Evolutionary conservation across 2,329 filamentous ascomycete species (phyloP).

Genomic region (Colletotrichum destructivum): DNA sequence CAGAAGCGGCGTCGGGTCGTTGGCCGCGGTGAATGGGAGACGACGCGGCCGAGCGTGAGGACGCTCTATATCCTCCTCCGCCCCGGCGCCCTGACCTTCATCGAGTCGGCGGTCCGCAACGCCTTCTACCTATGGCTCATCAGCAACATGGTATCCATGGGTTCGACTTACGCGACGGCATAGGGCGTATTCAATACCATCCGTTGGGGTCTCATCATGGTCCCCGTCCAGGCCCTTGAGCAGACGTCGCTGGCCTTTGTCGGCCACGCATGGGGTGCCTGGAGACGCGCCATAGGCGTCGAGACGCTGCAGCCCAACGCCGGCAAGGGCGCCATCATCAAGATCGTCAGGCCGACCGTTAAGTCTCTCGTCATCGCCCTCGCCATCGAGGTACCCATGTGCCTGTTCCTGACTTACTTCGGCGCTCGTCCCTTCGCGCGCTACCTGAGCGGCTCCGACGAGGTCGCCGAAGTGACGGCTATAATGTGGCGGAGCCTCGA

Average conservation of each 20-base stretch:
- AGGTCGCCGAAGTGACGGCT: slow-evolving; percentile 72
- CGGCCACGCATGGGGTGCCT: slow-evolving; percentile 75
- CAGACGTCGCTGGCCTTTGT: slow-evolving; percentile 76
- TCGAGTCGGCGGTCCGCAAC: slow-evolving; percentile 78
- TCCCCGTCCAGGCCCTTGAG: slow-evolving; percentile 78
- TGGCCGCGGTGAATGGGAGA: slow-evolving; percentile 34
- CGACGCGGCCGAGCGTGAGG: slow-evolving; percentile 54
- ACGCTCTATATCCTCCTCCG: slow-evolving; percentile 66
- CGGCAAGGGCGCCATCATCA: slow-evolving; percentile 44
- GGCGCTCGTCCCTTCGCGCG: slow-evolving; percentile 73
- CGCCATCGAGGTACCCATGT: slow-evolving; percentile 72
- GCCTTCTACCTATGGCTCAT: slow-evolving; percentile 81
- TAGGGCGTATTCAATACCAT: slow-evolving; percentile 84
- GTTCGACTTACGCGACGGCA: slow-evolving; percentile 76
- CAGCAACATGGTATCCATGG: slow-evolving; percentile 74
- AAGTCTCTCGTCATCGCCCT: slow-evolving; percentile 68
- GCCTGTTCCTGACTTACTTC: slow-evolving; percentile 72
- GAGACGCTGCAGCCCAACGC: slow-evolving; percentile 42
- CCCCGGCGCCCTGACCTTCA: slow-evolving; percentile 73
- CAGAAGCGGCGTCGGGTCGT: slow-evolving; percentile 21
- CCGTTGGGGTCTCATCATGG: slow-evolving; percentile 82
- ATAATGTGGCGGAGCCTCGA: slow-evolving; percentile 77
- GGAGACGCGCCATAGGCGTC: slow-evolving; percentile 52
- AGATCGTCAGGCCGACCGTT: slow-evolving; percentile 67
- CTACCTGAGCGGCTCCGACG: slow-evolving; percentile 71